Percentiles rank a stretch among this genome's conserved stretches.
Conservation (phyloP, 2,329 filamentous ascomycete species). For the Hymenoscyphus infarciens region DNA sequence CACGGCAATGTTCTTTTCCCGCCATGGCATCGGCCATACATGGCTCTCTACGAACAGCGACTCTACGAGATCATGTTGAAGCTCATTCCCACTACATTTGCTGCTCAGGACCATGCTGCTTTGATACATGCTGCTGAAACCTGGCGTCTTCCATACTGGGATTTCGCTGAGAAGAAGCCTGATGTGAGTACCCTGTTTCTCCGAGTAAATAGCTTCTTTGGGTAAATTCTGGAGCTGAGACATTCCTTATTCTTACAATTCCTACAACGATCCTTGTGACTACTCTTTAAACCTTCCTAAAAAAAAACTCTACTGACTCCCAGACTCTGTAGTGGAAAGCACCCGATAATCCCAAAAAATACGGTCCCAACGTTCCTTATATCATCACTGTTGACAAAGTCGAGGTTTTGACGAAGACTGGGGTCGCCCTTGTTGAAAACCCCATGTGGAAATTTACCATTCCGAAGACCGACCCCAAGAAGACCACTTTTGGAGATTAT, state of each 20-base stretch:
- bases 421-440: conserved; percentile 15
- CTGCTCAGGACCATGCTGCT: conserved; percentile 15
- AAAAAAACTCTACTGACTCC: no score
- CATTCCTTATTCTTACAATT: no score
- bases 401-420: conserved; percentile 20
- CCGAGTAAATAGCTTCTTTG: no score
- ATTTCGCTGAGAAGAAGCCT: conserved; percentile 40
- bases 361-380: conserved; percentile 18
- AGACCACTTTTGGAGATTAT: conserved; percentile 17
- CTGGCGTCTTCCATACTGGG: conserved; percentile 45
- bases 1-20: conserved; percentile 57
- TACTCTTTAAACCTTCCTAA: no score
- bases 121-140: conserved; percentile 35
- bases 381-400: conserved; percentile 16
- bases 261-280: no score
- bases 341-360: conserved; percentile 11
- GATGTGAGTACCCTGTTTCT: neutral
- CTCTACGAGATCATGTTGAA: conserved; percentile 21
- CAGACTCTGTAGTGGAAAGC: conserved; percentile 7
- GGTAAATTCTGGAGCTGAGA: no score
- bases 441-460: conserved; percentile 20
- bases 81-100: conserved; percentile 18
- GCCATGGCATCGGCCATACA: conserved; percentile 52
- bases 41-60: conserved; percentile 51
- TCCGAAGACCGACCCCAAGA: conserved; percentile 8